Base-by-base conservation (phyloP, 2,329 filamentous ascomycete genomes). In the Colletotrichum ledebouriae region DNA sequence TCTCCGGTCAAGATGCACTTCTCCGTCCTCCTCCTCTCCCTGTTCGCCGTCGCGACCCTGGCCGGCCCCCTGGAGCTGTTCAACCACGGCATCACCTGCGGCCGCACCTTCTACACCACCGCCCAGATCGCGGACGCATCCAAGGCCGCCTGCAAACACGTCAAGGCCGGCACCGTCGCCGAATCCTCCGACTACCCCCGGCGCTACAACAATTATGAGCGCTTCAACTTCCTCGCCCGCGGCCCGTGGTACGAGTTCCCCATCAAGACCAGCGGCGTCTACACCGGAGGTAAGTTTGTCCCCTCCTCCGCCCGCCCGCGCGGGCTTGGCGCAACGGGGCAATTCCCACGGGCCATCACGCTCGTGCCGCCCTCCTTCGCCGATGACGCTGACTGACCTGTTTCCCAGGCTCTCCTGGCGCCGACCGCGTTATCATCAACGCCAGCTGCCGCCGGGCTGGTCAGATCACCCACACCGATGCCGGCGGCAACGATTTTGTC, bases 401-500 rank as follows among this genome's bases (percentile, higher is more conserved):
- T 49, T 22, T 41, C 33, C 53, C 53, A 85, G 88, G 87, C 25
- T 85, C 84, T 0, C 90, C 90, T 0, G 90, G 90, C 39, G 80
- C 90, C 22, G 90, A 92, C 75, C 87, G 90, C 59, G 88, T 92
- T 62, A 76, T 92, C 12, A 89, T 92, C 80, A 90, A 87, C 74
- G 81, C 74, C 0, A 71, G 78, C n/a, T 86, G 89, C 73, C 67
- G 83, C 65, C 83, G 86, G 57, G 90, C 89, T 13, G 90, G 89
- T 34, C 81, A 86, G 34, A 91, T 93, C 70, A 93, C 91, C 0
- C 91, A 93, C 74, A 91, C 88, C n/a, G 90, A 90, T 20, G 90
- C 90, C 17, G 87, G 84, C 62, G 89, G 88, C 9, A 89, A 92
- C 76, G 81, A 85, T 78, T 93, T 93, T 78, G 89, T 92, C 67